A percentile compares a stretch with the other conserved stretches of the same genome.
Conservation (phyloP, 1,139 yeast species). For the Sugiyamaella paludigena region DNA sequence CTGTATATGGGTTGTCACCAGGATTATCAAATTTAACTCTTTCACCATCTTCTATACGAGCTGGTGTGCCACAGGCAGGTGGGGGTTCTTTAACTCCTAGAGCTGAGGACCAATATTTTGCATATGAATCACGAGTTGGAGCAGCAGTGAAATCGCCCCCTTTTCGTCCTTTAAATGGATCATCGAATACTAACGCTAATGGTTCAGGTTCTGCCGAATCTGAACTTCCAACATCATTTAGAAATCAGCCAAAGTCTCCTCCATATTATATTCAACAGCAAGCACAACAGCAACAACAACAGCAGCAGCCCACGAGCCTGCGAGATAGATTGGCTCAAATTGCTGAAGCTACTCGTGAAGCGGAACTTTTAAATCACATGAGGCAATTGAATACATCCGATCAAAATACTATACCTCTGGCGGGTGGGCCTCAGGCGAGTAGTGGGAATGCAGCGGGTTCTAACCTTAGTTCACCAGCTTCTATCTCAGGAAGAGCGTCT, state of each 20-base stretch:
- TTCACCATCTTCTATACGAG: constrained; percentile 2
- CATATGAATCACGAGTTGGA: constrained; percentile 5
- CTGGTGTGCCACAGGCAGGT: too few relatives aligned
- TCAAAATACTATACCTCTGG: constrained; percentile 1
- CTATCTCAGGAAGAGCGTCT: constrained; percentile 15
- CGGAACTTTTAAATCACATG: constrained; percentile 47
- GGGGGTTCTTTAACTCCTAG: constrained; percentile 5
- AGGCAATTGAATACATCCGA: constrained; percentile 9
- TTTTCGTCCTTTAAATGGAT: background rate
- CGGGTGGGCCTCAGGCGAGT: background rate
- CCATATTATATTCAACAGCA: constrained; percentile 6
- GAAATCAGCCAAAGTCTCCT: constrained; percentile 11
- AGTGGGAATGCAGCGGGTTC: too few relatives aligned
- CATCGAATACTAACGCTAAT: background rate
- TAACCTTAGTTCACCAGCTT: constrained; percentile 20
- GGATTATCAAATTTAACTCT: constrained; percentile 7
- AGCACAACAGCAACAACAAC: background rate
- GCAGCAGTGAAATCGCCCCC: background rate
- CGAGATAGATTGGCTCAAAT: constrained; percentile 59
- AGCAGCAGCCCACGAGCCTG: constrained; percentile 6
- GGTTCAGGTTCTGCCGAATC: background rate
- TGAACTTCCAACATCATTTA: constrained; percentile 10
- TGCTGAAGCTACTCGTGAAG: constrained; percentile 76
- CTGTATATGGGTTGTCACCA: constrained; percentile 7
- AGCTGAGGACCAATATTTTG: constrained; percentile 11